Conservation (phyloP, 2,329 filamentous ascomycete species). For the Colletotrichum acutatum region DNA sequence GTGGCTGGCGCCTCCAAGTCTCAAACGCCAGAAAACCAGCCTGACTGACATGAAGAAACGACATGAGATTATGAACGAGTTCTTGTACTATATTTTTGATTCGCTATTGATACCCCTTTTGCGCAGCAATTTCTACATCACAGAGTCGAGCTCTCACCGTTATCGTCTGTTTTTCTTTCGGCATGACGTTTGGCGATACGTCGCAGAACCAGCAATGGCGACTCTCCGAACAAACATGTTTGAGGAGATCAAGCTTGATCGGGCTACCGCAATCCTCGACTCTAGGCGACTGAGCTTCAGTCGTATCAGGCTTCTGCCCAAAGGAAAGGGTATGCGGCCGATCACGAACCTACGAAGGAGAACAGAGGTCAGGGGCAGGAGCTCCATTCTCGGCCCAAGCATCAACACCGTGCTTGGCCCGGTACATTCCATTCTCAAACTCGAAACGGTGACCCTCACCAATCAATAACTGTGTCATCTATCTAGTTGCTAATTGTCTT, state of each 20-base stretch:
- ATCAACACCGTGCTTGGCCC: constrained; percentile 71
- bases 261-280: constrained; percentile 68
- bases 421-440: constrained; percentile 79
- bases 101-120: constrained; percentile 90
- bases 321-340: constrained; percentile 78
- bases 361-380: constrained; percentile 64
- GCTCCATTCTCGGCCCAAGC: constrained; percentile 66
- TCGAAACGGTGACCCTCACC: constrained; percentile 71
- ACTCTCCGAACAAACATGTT: constrained; percentile 79
- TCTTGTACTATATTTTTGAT: constrained; percentile 93
- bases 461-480: neutral
- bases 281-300: constrained; percentile 78
- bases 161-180: constrained; percentile 93
- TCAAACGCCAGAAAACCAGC: constrained; percentile 67
- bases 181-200: constrained; percentile 86
- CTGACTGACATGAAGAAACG: constrained; percentile 80
- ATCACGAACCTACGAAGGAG: constrained; percentile 87
- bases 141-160: constrained; percentile 84
- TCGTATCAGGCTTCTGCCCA: constrained; percentile 84
- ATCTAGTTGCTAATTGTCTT: neutral
- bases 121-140: constrained; percentile 91
- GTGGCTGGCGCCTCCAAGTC: constrained; percentile 75
- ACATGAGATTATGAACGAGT: constrained; percentile 81
- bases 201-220: constrained; percentile 79
- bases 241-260: constrained; percentile 74